These are phyloP conservation scores for Sherardia arvensis DNA, from an alignment of 257 asterid genomes.

Conservation along the genomic window DNA sequence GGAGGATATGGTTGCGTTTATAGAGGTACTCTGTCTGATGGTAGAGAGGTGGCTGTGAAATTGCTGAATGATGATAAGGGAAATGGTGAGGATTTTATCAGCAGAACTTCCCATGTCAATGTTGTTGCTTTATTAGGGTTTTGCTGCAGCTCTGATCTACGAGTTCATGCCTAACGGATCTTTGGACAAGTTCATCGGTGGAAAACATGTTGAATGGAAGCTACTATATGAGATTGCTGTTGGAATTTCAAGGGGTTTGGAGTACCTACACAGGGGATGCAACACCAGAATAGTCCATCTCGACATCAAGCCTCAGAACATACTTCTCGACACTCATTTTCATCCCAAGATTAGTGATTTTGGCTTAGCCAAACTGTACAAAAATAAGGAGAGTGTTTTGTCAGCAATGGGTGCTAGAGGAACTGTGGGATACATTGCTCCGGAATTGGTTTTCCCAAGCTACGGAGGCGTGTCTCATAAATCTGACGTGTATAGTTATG, in stretches of 20 bases:
- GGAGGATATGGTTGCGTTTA: neutral
- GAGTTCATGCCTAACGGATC: constrained; percentile 64
- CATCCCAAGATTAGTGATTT: constrained; percentile 32
- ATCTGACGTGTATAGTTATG: constrained; percentile 66
- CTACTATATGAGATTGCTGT: constrained; percentile 35
- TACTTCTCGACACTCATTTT: neutral
- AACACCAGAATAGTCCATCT: constrained; percentile 52
- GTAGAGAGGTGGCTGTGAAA: neutral
- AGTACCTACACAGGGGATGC: constrained; percentile 58
- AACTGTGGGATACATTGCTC: constrained; percentile 62
- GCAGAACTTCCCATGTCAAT: constrained; percentile 55
- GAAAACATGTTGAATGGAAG: constrained; percentile 28
- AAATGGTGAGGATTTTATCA: constrained; percentile 16
- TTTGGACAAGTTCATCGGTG: constrained; percentile 39
- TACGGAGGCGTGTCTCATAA: constrained; percentile 52
- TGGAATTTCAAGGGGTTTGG: constrained; percentile 57
- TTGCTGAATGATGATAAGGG: neutral
- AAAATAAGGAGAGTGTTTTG: constrained; percentile 37
- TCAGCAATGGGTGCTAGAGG: constrained; percentile 47
- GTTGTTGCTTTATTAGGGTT: constrained; percentile 56
- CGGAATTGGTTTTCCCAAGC: constrained; percentile 48
- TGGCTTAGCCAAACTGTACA: constrained; percentile 49
- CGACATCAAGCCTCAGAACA: constrained; percentile 14
- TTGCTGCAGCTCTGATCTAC: constrained; percentile 39
- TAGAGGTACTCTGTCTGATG: neutral